A percentile compares a stretch with the other conserved stretches of the same genome.
Evolutionary conservation across 2,329 filamentous ascomycete species (phyloP).

Genomic region (Fusarium bulbicola): DNA sequence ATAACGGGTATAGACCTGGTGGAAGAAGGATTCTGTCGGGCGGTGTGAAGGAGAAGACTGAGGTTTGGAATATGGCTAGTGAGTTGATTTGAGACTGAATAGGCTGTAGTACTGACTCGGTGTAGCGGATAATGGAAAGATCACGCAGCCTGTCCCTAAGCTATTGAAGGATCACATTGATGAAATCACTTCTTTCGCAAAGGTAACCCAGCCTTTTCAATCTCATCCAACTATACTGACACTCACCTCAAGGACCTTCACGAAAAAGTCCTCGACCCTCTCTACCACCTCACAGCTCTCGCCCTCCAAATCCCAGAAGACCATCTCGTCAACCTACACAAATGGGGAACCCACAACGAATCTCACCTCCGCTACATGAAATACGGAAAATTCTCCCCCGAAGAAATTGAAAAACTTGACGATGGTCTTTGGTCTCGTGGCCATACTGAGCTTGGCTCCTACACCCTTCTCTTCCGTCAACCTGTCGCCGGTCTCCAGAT

Average conservation of each 20-base stretch:
- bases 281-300: constrained; percentile 69
- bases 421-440: constrained; percentile 56
- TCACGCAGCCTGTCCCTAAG: constrained; percentile 37
- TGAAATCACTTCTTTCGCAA: constrained; percentile 27
- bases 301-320: constrained; percentile 69
- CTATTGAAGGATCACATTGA: neutral
- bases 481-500: constrained; percentile 67
- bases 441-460: constrained; percentile 65
- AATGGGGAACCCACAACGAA: constrained; percentile 66
- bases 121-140: constrained; percentile 44
- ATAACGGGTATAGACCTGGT: constrained; percentile 64
- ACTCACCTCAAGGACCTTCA: constrained; percentile 46
- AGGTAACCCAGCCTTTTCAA: no score
- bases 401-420: constrained; percentile 57
- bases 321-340: constrained; percentile 61
- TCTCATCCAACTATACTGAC: no score
- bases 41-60: constrained; percentile 52
- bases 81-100: neutral
- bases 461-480: constrained; percentile 67
- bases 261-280: constrained; percentile 63
- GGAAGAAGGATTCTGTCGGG: constrained; percentile 49
- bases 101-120: neutral
- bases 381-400: constrained; percentile 59
- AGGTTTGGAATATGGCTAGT: constrained; percentile 53
- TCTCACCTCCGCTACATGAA: constrained; percentile 72